These are phyloP conservation scores for Magnusiomyces sp. DNA, from an alignment of 1,139 yeast genomes.

Conservation along the genomic window DNA sequence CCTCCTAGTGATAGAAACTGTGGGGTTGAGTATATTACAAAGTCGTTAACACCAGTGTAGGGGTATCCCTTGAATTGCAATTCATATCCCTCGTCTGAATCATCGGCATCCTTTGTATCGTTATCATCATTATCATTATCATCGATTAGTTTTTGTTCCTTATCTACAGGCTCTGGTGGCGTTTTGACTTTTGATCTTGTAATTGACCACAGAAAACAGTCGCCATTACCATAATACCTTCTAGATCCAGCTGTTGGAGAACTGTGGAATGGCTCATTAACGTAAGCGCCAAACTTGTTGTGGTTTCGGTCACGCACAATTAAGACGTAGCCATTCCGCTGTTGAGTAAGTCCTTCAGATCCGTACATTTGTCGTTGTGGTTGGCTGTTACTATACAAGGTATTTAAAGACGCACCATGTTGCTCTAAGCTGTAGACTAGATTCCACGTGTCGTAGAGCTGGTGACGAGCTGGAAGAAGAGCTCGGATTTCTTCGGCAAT, in stretches of 20 bases:
- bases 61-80: slow-evolving; percentile 69
- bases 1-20: slow-evolving; percentile 82
- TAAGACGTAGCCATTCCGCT: slow-evolving; percentile 60
- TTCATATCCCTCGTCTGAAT: slow-evolving; percentile 9
- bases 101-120: not conserved
- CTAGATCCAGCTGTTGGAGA: slow-evolving; percentile 43
- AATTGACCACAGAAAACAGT: slow-evolving; percentile 71
- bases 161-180: slow-evolving; percentile 33
- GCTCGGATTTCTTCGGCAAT: slow-evolving; percentile 68
- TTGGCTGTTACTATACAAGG: slow-evolving; percentile 46
- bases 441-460: slow-evolving; percentile 69
- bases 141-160: slow-evolving; percentile 37
- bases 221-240: slow-evolving; percentile 88
- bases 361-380: slow-evolving; percentile 22
- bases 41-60: slow-evolving; percentile 84
- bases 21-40: slow-evolving; percentile 71
- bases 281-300: slow-evolving; percentile 71
- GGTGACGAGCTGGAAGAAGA: slow-evolving; percentile 69
- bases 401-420: slow-evolving; percentile 79
- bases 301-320: slow-evolving; percentile 56
- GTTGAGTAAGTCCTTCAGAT: slow-evolving; percentile 24
- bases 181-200: too few species aligned
- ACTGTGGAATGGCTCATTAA: slow-evolving; percentile 58
- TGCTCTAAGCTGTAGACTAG: slow-evolving; percentile 77
- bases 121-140: not conserved